Conservation (phyloP, 257 asterid genomes). For the Capsicum baccatum region DNA sequence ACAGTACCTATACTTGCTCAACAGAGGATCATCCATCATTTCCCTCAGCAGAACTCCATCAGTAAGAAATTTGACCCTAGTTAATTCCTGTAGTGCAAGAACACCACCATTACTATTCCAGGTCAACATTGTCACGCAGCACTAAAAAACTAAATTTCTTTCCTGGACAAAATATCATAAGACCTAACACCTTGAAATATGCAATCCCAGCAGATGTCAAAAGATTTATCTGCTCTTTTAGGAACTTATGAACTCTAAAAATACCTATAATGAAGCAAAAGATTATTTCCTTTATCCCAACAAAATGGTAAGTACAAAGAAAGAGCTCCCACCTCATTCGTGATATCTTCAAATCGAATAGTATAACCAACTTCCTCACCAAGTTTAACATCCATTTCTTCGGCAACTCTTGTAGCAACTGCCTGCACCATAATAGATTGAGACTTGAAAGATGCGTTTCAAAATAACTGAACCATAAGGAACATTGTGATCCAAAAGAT, state of each 20-base stretch:
- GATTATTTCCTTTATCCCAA: background rate
- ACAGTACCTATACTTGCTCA: constrained; percentile 88
- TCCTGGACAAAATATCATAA: constrained; percentile 20
- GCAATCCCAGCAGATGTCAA: constrained; percentile 26
- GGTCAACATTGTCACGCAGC: background rate
- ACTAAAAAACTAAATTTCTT: constrained; percentile 4
- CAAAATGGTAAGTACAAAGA: background rate
- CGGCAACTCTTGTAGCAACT: constrained; percentile 88
- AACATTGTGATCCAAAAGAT: background rate
- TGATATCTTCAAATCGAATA: constrained; percentile 92
- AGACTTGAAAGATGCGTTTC: constrained; percentile 13
- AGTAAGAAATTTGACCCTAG: constrained; percentile 85
- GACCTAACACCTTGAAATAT: constrained; percentile 8
- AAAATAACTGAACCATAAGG: background rate
- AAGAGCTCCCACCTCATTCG: constrained; percentile 60
- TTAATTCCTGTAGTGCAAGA: constrained; percentile 65
- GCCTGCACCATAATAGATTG: constrained; percentile 52
- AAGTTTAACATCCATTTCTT: constrained; percentile 91
- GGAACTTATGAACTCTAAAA: constrained; percentile 25
- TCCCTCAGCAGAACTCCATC: constrained; percentile 97
- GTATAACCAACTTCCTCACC: constrained; percentile 98
- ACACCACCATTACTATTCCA: constrained; percentile 37
- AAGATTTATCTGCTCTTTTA: background rate
- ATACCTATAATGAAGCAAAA: background rate
- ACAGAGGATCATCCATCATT: constrained; percentile 99